A percentile compares a stretch with the other conserved stretches of the same genome.
Evolutionary conservation across 768 basidiomycete species (phyloP).

Genomic region (Hericium erinaceus): DNA sequence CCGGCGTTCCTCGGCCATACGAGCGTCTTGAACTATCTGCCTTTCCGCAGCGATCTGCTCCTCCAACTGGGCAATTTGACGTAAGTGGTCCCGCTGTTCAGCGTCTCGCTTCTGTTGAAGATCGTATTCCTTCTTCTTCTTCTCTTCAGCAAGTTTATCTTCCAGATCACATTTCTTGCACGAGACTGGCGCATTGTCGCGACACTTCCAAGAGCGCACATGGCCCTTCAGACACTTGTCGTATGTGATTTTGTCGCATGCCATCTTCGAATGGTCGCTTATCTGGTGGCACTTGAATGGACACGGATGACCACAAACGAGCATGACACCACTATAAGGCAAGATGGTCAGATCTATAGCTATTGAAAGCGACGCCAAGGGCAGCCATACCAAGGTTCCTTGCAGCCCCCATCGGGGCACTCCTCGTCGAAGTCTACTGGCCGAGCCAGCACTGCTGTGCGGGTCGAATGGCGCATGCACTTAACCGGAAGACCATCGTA

Average conservation of each 20-base stretch:
- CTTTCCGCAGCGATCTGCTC: conserved; percentile 28
- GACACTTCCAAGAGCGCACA: conserved; percentile 33
- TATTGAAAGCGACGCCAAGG: neutral
- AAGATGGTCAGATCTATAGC: neutral
- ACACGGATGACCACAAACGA: conserved; percentile 49
- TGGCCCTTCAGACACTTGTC: conserved; percentile 39
- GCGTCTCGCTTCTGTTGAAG: conserved; percentile 36
- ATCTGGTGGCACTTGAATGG: conserved; percentile 54
- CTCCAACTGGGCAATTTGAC: conserved; percentile 33
- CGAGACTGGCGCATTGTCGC: conserved; percentile 23
- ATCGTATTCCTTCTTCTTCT: conserved; percentile 29
- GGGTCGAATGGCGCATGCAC: conserved; percentile 47
- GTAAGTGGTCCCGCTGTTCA: conserved; percentile 33
- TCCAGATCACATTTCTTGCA: conserved; percentile 44
- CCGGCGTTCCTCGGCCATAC: conserved; percentile 27
- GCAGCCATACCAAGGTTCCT: conserved; percentile 40
- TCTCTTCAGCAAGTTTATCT: conserved; percentile 30
- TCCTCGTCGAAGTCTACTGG: conserved; percentile 40
- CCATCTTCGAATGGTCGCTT: conserved; percentile 43
- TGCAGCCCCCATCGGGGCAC: conserved; percentile 58
- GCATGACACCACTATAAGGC: conserved; percentile 30
- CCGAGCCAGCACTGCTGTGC: conserved; percentile 26
- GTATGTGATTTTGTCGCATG: conserved; percentile 31
- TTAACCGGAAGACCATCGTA: conserved; percentile 50
- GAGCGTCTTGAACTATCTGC: conserved; percentile 27